These are phyloP conservation scores for Vachellia pachyceras DNA, from an alignment of 306 rosid species.

Conservation along the genomic window DNA sequence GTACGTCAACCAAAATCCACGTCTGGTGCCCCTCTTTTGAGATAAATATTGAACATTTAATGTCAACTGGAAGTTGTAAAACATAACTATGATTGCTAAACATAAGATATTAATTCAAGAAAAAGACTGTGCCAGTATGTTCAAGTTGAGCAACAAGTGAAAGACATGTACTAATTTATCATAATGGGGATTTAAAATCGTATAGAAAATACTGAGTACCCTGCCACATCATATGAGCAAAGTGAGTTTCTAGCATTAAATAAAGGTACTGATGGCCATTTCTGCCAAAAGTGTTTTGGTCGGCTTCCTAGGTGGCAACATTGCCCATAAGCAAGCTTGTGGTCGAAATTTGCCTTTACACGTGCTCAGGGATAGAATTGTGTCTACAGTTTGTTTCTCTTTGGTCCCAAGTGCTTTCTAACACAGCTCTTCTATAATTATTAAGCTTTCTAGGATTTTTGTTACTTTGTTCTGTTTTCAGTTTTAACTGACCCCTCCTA, in stretches of 20 bases:
- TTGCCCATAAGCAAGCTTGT: not conserved
- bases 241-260: not conserved
- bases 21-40: not conserved
- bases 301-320: not conserved
- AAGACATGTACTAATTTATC: not conserved
- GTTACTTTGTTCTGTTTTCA: not conserved
- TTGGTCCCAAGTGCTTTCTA: not conserved
- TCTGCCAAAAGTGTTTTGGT: conserved; percentile 31
- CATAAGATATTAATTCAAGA: conserved; percentile 1
- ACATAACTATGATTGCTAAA: not conserved
- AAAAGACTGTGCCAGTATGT: not conserved
- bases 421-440: not conserved
- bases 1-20: not conserved
- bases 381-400: not conserved
- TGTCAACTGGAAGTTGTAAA: not conserved
- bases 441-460: not conserved
- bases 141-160: not conserved
- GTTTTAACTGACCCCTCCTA: too few relatives aligned
- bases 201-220: not conserved
- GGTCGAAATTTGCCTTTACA: not conserved
- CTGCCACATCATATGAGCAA: not conserved
- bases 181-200: not conserved
- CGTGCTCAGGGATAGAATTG: not conserved
- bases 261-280: not conserved
- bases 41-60: not conserved